phyloP scores from a whole-genome alignment of 805 yeast species.

The Ogataea methanolica region DNA sequence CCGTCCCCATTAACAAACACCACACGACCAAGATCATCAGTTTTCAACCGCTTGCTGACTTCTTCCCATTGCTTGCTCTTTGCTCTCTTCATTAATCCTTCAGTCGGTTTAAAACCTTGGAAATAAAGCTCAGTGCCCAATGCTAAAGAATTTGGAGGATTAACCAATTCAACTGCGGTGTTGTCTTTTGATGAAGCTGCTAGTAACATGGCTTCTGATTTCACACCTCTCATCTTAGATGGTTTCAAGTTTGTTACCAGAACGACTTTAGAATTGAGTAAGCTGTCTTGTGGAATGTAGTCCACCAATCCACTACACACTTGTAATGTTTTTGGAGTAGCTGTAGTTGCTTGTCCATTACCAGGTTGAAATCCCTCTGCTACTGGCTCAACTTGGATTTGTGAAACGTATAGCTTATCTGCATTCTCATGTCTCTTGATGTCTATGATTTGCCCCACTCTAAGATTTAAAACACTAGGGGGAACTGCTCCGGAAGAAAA shows the following conservation, averaged over 20 bases:
- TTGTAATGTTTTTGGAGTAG: constrained; percentile 23
- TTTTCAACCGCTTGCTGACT: constrained; percentile 26
- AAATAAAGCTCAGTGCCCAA: constrained; percentile 40
- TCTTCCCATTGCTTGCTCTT: constrained; percentile 34
- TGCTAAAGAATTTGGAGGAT: constrained; percentile 36
- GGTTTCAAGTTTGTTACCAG: constrained; percentile 56
- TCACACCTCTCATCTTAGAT: constrained; percentile 57
- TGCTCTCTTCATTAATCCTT: constrained; percentile 22
- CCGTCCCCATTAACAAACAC: constrained; percentile 16
- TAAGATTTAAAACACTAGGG: constrained; percentile 25
- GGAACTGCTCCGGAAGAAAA: constrained; percentile 2
- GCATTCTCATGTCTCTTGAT: constrained; percentile 52
- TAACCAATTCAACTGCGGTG: constrained; percentile 39
- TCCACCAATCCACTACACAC: constrained; percentile 60
- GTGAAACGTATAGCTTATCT: constrained; percentile 54
- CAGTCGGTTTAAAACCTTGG: constrained; percentile 20
- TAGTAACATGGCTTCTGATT: constrained; percentile 60
- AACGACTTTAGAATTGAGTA: constrained; percentile 42
- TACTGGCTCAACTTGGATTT: constrained; percentile 31
- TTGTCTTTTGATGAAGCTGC: constrained; percentile 40
- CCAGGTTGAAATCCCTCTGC: background rate
- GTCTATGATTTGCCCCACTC: constrained; percentile 45
- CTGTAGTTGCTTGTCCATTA: background rate
- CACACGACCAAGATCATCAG: constrained; percentile 30
- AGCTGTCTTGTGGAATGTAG: constrained; percentile 33